A percentile compares a stretch with the other conserved stretches of the same genome.
phyloP scores from a whole-genome alignment of 164 flowering plant genomes.

The Akebia trifoliata region DNA sequence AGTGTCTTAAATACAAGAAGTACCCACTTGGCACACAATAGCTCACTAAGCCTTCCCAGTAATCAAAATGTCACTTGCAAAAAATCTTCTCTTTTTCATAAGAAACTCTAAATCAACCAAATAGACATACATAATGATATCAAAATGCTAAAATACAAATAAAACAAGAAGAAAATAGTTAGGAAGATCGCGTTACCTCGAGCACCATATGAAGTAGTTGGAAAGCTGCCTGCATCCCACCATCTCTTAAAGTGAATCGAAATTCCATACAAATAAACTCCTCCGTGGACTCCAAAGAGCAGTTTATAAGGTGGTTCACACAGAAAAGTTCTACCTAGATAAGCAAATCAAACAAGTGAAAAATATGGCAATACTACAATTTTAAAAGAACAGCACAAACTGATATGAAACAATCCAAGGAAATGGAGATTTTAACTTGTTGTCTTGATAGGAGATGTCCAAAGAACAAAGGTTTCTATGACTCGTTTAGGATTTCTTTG shows the following conservation, averaged over 20 bases:
- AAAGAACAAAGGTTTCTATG: too few species aligned
- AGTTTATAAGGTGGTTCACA: slow-evolving; percentile 92
- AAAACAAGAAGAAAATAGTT: background rate
- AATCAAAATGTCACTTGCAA: too few species aligned
- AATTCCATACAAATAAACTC: slow-evolving; percentile 96
- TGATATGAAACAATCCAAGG: background rate
- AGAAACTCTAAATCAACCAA: background rate
- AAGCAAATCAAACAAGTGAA: slow-evolving; percentile 16
- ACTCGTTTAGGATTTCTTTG: too few species aligned
- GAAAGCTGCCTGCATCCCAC: slow-evolving; percentile 98
- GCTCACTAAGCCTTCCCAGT: too few species aligned
- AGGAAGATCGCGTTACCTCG: slow-evolving; percentile 52
- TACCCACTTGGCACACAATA: too few species aligned
- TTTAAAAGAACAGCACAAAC: background rate
- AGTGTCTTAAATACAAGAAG: too few species aligned
- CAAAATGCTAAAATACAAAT: background rate
- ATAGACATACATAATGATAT: background rate
- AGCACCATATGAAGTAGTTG: slow-evolving; percentile 99
- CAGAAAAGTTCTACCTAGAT: slow-evolving; percentile 96
- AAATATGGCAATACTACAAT: background rate
- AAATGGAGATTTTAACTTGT: too few species aligned
- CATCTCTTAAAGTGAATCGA: slow-evolving; percentile 88
- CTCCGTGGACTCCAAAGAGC: slow-evolving; percentile 96
- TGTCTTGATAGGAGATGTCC: too few species aligned
- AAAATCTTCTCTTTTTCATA: too few species aligned